Evolutionary conservation across 352 stramenopile genomes (phyloP), one percentile per base, ranked within the genome.

Genomic region (Phytophthora sp.): DNA sequence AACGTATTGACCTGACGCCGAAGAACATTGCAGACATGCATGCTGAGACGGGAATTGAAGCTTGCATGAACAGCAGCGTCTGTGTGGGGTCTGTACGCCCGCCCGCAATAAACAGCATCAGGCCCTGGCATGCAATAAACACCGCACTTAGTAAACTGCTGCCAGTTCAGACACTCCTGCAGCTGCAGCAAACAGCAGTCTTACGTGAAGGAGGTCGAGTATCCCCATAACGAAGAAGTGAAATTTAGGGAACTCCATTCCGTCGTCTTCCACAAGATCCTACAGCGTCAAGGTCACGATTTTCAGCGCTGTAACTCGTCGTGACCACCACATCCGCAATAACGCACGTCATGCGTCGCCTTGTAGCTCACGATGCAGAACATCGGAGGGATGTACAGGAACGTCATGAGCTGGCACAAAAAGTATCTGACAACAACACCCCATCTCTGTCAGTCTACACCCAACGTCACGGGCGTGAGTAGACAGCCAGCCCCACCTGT

Each of bases 301-400:
- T 15, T 45, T 5, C 18, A 53, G 12, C 55, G 13, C 12, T 38
- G 1, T 50, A 54, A 9, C 87, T 94, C 42, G 11, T 1, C n/a
- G 38, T 17, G 24, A 45, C 17, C 52, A 12, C 20, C 37, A 59
- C 1, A n/a, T n/a, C n/a, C n/a, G n/a, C 24, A 17, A 26, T 28
- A 28, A 59, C 76, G 34, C 62, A 94, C 87, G 30, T 88, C 76
- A 53, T 91, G 88, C 3, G 88, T 77, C 6, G 85, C 87, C 37
- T 89, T 91, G 72, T 95, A 94, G 31, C 86, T 88, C n/a, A 91
- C 78, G 46, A 94, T 87, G 58, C 82, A 93, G 53, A 96, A 96
- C 56, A 94, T 72, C 24, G 86, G 84, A 31, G 86, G 88, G 49
- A 96, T 95, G 76, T 91, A 96, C 57, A 96, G 59, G 39, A 96